phyloP scores from a whole-genome alignment of 352 stramenopile genomes.

The Globisporangium irregulare region DNA sequence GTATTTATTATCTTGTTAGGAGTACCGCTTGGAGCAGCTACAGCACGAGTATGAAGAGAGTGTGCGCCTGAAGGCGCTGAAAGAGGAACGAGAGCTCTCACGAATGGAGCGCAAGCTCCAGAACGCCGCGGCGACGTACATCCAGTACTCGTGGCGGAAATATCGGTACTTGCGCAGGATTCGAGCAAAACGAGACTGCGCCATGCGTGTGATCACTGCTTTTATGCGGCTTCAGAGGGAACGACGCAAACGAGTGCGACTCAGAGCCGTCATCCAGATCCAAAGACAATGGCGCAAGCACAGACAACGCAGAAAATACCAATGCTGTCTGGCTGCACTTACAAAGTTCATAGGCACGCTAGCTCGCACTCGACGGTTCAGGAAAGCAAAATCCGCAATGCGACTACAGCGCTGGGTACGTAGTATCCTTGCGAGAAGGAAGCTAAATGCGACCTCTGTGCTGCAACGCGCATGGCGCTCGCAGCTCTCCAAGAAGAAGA shows the following conservation, averaged over 20 bases:
- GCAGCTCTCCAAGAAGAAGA: conserved; percentile 32
- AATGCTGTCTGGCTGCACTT: conserved; percentile 19
- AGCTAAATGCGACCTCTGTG: conserved; percentile 11
- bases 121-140: conserved; percentile 62
- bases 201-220: conserved; percentile 30
- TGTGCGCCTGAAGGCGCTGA: conserved; percentile 25
- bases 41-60: conserved; percentile 50
- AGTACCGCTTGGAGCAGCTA: conserved; percentile 39
- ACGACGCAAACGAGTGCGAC: conserved; percentile 16
- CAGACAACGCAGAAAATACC: conserved; percentile 7
- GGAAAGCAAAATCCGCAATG: neutral
- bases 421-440: neutral
- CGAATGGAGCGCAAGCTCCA: conserved; percentile 60
- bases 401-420: conserved; percentile 40
- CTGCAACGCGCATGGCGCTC: conserved; percentile 52
- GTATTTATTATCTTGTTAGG: conserved; percentile 19
- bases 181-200: conserved; percentile 19
- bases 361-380: conserved; percentile 8
- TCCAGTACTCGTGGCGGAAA: conserved; percentile 61
- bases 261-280: conserved; percentile 30
- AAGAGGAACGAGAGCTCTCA: conserved; percentile 49
- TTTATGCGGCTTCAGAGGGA: conserved; percentile 26
- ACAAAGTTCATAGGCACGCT: conserved; percentile 21
- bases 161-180: conserved; percentile 12
- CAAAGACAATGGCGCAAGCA: conserved; percentile 31